phyloP scores from a whole-genome alignment of 208 protist species.

The Leishmania tarentolae region DNA sequence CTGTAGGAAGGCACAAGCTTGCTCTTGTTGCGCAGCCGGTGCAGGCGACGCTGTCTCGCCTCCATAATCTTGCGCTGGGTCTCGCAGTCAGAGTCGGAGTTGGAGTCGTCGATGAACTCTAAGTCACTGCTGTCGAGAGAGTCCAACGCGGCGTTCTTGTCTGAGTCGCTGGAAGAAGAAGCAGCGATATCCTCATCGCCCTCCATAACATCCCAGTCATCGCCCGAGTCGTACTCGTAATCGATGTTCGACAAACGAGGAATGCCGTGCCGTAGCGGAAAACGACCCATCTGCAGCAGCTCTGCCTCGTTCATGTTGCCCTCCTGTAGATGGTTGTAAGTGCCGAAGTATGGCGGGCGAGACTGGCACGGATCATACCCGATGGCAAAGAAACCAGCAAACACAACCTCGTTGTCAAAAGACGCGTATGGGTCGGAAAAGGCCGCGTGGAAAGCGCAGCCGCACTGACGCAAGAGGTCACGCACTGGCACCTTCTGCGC shows the following conservation, averaged over 20 bases:
- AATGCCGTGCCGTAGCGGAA: slow-evolving; percentile 46
- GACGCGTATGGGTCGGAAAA: slow-evolving; percentile 30
- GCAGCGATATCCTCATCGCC: slow-evolving; percentile 74
- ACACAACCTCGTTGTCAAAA: slow-evolving; percentile 78
- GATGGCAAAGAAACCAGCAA: slow-evolving; percentile 79
- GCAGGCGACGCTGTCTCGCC: slow-evolving; percentile 66
- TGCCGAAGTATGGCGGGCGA: slow-evolving; percentile 86
- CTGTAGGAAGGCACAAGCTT: slow-evolving; percentile 83
- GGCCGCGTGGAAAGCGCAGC: slow-evolving; percentile 59
- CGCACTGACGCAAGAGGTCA: slow-evolving; percentile 37
- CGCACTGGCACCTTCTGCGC: slow-evolving; percentile 5
- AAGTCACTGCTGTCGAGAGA: slow-evolving; percentile 61
- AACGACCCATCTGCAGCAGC: slow-evolving; percentile 62
- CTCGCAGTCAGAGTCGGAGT: slow-evolving; percentile 75
- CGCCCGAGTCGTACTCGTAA: slow-evolving; percentile 89
- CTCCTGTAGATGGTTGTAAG: slow-evolving; percentile 71
- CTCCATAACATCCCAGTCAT: slow-evolving; percentile 87
- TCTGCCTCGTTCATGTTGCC: slow-evolving; percentile 55
- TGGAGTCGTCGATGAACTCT: slow-evolving; percentile 84
- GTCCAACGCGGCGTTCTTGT: slow-evolving; percentile 19
- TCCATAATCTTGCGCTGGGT: slow-evolving; percentile 75
- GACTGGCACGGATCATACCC: slow-evolving; percentile 86
- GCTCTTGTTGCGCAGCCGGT: slow-evolving; percentile 79
- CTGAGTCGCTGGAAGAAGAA: slow-evolving; percentile 30
- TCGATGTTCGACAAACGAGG: slow-evolving; percentile 79